Percentiles rank a stretch among this genome's conserved stretches.
phyloP scores from a whole-genome alignment of 140 eudicot genomes.

The Anethum foeniculum region DNA sequence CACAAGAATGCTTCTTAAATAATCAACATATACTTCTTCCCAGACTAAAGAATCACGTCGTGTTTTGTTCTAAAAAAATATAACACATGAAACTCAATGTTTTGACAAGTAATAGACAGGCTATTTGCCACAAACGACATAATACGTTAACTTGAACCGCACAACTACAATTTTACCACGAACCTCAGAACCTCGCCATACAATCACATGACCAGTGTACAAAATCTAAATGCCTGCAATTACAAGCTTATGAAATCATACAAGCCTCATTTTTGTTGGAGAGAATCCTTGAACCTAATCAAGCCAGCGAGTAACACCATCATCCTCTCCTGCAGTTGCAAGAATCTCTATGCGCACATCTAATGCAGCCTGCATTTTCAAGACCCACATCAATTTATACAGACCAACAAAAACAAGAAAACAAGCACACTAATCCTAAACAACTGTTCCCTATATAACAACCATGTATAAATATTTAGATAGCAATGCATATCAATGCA shows the following conservation, averaged over 20 bases:
- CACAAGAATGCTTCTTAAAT: background rate
- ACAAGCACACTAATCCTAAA: background rate
- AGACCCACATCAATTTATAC: background rate
- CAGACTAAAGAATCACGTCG: background rate
- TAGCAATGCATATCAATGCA: background rate
- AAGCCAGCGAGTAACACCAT: slow-evolving; percentile 89
- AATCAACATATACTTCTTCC: background rate
- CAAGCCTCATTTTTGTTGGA: slow-evolving; percentile 2
- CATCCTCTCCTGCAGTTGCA: slow-evolving; percentile 82
- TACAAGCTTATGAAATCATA: slow-evolving; percentile 7
- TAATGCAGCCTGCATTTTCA: slow-evolving; percentile 69
- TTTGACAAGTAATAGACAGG: background rate
- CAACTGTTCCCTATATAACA: background rate
- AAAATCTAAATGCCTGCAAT: slow-evolving; percentile 10
- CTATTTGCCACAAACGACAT: background rate
- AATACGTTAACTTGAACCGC: background rate
- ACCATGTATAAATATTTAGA: no score
- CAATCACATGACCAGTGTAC: background rate
- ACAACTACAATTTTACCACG: background rate
- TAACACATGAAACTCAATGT: background rate
- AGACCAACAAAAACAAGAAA: background rate
- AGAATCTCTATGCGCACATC: slow-evolving; percentile 79
- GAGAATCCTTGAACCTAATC: slow-evolving; percentile 29
- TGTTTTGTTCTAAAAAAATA: background rate
- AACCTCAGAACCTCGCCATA: background rate